A percentile compares a stretch with the other conserved stretches of the same genome.
Conservation (phyloP, 352 stramenopile genomes). For the Elongisporangium anandrum region DNA sequence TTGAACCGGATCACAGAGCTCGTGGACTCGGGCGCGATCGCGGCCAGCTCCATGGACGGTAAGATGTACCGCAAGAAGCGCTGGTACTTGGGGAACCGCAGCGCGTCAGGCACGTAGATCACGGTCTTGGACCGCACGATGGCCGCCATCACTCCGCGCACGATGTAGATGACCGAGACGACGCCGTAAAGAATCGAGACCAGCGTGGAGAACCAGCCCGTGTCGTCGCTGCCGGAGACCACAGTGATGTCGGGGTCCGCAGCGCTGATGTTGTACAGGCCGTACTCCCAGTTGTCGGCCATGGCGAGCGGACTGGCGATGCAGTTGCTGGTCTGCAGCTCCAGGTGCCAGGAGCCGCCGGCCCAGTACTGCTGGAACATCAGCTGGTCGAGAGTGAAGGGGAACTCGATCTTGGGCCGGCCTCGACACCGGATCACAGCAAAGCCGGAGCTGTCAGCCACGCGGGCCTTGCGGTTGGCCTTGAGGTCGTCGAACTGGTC, state of each 20-base stretch:
- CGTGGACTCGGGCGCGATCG: not conserved
- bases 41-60: constrained; percentile 14
- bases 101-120: constrained; percentile 8
- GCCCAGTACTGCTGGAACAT: constrained; percentile 15
- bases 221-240: constrained; percentile 6
- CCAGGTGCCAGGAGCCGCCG: constrained; percentile 12
- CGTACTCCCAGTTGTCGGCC: constrained; percentile 1
- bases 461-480: constrained; percentile 4
- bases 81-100: constrained; percentile 9
- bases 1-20: constrained; percentile 8
- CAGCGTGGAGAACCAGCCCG: constrained; percentile 7
- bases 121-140: constrained; percentile 4
- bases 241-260: constrained; percentile 8
- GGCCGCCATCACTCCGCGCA: constrained; percentile 9
- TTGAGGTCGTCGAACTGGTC: constrained; percentile 15
- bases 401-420: constrained; percentile 4
- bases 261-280: constrained; percentile 8
- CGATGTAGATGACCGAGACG: constrained; percentile 18
- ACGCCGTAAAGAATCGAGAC: constrained; percentile 13
- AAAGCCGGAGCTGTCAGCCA: constrained; percentile 5
- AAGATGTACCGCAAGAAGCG: constrained; percentile 33
- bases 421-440: constrained; percentile 13
- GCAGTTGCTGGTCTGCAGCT: constrained; percentile 21
- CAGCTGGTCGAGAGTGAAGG: constrained; percentile 16
- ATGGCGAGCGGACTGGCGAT: constrained; percentile 4